Conservation (phyloP, 2,329 filamentous ascomycete genomes). For the Graphiopsis chlorocephala region DNA sequence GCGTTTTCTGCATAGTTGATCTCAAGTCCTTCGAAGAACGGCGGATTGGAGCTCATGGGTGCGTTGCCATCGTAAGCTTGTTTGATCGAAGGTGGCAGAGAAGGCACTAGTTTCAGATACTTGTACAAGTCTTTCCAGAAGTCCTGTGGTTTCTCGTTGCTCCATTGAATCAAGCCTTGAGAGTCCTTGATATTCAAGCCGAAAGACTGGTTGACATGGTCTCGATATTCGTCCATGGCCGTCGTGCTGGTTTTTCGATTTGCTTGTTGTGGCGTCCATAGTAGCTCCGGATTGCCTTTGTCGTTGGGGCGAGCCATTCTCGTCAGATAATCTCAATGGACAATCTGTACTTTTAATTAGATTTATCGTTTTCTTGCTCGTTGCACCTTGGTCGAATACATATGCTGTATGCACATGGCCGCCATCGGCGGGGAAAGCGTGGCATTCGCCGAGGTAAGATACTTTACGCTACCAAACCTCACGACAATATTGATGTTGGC, state of each 20-base stretch:
- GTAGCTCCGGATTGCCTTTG: conserved; percentile 11
- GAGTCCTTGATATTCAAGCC: conserved; percentile 26
- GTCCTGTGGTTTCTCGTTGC: conserved; percentile 38
- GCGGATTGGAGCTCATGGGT: conserved; percentile 38
- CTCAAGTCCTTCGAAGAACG: conserved; percentile 39
- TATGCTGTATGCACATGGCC: not conserved
- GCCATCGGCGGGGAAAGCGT: not conserved
- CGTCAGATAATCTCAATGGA: not conserved
- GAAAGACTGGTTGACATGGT: conserved; percentile 32
- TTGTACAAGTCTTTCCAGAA: conserved; percentile 46
- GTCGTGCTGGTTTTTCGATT: conserved; percentile 20
- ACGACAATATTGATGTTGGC: not conserved
- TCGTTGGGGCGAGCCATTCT: not conserved
- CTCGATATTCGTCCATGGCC: conserved; percentile 32
- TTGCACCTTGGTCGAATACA: not conserved
- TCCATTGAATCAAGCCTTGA: conserved; percentile 42
- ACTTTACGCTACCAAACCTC: not conserved
- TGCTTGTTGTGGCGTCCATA: conserved; percentile 27
- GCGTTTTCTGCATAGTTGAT: conserved; percentile 45
- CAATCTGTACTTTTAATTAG: not conserved
- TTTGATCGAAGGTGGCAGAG: conserved; percentile 32
- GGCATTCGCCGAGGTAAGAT: not conserved
- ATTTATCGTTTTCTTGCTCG: not conserved
- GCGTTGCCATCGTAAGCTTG: conserved; percentile 39
- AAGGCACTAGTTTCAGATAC: conserved; percentile 38